A percentile compares a stretch with the other conserved stretches of the same genome.
Evolutionary conservation across 1,284 basidiomycete genomes (phyloP).

Genomic region (Exobasidium cylindrosporum): DNA sequence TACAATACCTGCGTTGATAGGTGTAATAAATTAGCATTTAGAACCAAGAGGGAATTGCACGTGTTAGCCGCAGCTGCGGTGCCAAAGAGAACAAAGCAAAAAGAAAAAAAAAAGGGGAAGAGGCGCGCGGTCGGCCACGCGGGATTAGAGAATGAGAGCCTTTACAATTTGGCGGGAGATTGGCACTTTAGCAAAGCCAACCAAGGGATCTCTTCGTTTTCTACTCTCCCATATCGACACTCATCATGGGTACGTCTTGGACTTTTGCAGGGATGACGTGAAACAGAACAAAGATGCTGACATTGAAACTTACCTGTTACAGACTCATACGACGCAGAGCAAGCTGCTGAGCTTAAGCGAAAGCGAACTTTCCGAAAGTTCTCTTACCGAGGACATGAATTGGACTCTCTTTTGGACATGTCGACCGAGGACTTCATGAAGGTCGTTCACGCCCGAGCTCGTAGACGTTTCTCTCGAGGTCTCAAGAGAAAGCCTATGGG

Average conservation of each 20-base stretch:
- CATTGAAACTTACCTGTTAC: slow-evolving; percentile 14
- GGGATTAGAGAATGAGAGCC: too few species aligned
- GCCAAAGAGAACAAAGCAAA: not conserved
- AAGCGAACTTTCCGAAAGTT: slow-evolving; percentile 98
- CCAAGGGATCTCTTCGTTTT: not conserved
- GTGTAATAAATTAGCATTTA: too few species aligned
- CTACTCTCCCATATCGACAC: not conserved
- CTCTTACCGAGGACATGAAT: slow-evolving; percentile 91
- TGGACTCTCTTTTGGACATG: slow-evolving; percentile 87
- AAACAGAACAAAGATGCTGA: too few species aligned
- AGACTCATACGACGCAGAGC: slow-evolving; percentile 54
- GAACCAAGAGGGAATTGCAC: not conserved
- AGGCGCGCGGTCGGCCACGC: not conserved
- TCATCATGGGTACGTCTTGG: slow-evolving; percentile 1
- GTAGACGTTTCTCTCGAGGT: slow-evolving; percentile 97
- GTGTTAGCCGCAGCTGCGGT: not conserved
- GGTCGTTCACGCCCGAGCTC: slow-evolving; percentile 97
- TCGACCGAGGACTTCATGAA: slow-evolving; percentile 73
- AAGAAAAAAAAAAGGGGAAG: not conserved
- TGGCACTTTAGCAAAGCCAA: not conserved
- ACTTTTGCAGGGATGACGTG: too few species aligned
- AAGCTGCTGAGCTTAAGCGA: slow-evolving; percentile 61
- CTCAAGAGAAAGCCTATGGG: slow-evolving; percentile 98
- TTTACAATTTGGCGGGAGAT: not conserved
- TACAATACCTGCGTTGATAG: too few species aligned